Conservation (phyloP, 805 yeast genomes). For the Tetrapisispora phaffii region DNA sequence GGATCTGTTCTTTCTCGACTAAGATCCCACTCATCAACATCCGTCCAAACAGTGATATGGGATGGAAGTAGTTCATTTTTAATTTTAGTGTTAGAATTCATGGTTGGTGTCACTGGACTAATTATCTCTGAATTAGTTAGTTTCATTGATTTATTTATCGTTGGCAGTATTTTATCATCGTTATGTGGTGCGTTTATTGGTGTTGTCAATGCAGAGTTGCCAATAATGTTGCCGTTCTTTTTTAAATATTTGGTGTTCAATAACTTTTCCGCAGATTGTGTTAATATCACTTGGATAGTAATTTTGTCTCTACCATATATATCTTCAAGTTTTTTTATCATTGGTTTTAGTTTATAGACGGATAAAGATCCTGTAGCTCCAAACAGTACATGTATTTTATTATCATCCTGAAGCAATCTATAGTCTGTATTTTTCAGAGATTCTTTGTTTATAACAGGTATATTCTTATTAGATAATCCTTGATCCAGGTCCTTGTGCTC, state of each 20-base stretch:
- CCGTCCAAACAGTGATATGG: slow-evolving; percentile 82
- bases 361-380: slow-evolving; percentile 90
- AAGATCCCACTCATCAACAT: slow-evolving; percentile 83
- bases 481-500: neutral
- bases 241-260: slow-evolving; percentile 14
- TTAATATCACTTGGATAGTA: slow-evolving; percentile 75
- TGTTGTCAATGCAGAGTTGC: neutral
- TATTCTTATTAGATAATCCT: neutral
- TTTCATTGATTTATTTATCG: neutral
- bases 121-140: neutral
- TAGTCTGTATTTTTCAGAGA: slow-evolving; percentile 47
- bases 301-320: slow-evolving; percentile 68
- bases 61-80: slow-evolving; percentile 33
- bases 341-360: slow-evolving; percentile 65
- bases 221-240: slow-evolving; percentile 2
- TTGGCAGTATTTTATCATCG: neutral
- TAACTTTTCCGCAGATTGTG: slow-evolving; percentile 79
- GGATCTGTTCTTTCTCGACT: slow-evolving; percentile 80
- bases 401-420: slow-evolving; percentile 68
- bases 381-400: slow-evolving; percentile 71
- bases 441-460: slow-evolving; percentile 24
- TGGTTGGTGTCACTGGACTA: neutral
- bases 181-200: neutral
- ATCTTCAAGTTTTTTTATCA: slow-evolving; percentile 72
- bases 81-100: neutral